Evolutionary conservation across 495 filamentous ascomycete species (phyloP), one percentile per base, ranked within the genome.

Genomic region (Glonium stellatum): DNA sequence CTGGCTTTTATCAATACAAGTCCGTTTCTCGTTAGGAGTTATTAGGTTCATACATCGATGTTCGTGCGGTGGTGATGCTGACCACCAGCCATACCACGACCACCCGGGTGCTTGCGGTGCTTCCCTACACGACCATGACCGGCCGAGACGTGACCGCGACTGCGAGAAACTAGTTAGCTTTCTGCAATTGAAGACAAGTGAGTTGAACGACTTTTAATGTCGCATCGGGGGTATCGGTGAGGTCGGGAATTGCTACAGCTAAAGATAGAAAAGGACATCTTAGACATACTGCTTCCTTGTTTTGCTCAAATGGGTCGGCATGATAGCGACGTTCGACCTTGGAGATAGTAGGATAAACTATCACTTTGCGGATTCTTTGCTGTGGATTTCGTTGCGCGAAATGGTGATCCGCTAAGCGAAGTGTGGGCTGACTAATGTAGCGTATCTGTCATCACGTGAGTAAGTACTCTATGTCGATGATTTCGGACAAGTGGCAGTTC

Each of bases 31-130:
- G 19, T 15, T 23, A 22, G 1, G 5, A 25, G 48, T 27, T 0
- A 1, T 25, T 13, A 9, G 25, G 13, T 25, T 23, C 48, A 51
- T 51, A 51, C 48, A 18, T 44, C 39, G 10, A 44, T 61, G 64
- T 71, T 69, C 4, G 52, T 62, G 15, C 88, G 79, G 83, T 93
- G 89, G 81, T 96, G 91, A 80, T 96, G 91, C 79, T 88, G 84
- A 81, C 90, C 91, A 90, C 90, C 91, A 75, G 91, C 91, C 80
- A 95, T 86, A 90, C 88, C 89, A 76, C 88, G 86, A 85, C 89
- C 89, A 90, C 89, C 89, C 73, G 65, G 65, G 62, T 67, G 65
- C 62, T 68, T 68, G 8, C 65, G 21, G 58, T 60, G 57, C 62
- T 68, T 68, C 22, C 65, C 62, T 27, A 68, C 65, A 80, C 91